These are phyloP conservation scores for Sphaerostilbella broomeana DNA, from an alignment of 2,329 filamentous ascomycete species.

Conservation along the genomic window DNA sequence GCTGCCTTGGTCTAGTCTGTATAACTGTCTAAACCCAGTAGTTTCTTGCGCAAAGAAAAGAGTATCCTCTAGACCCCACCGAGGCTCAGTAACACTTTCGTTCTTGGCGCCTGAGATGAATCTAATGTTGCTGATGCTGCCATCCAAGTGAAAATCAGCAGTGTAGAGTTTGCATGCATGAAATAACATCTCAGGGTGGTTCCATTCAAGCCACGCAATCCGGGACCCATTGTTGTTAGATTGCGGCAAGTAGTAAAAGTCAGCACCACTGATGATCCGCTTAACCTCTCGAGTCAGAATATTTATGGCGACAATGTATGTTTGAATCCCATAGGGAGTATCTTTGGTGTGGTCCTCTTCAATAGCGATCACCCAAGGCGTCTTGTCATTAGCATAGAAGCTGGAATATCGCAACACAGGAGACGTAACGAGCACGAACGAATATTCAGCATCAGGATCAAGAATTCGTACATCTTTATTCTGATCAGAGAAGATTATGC, in stretches of 20 bases:
- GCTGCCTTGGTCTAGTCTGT: slow-evolving; percentile 27
- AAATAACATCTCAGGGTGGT: slow-evolving; percentile 48
- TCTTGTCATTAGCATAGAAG: slow-evolving; percentile 35
- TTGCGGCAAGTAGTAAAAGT: slow-evolving; percentile 47
- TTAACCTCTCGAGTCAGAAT: slow-evolving; percentile 34
- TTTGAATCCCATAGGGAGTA: slow-evolving; percentile 26
- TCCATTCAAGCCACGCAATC: slow-evolving; percentile 49
- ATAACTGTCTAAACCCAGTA: slow-evolving; percentile 42
- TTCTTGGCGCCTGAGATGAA: slow-evolving; percentile 36
- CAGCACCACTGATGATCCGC: slow-evolving; percentile 36
- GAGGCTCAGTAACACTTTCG: slow-evolving; percentile 42
- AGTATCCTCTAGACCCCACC: slow-evolving; percentile 42
- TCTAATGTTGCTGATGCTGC: slow-evolving; percentile 24
- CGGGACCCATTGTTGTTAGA: slow-evolving; percentile 41
- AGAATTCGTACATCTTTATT: slow-evolving; percentile 39
- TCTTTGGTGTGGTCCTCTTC: slow-evolving; percentile 43
- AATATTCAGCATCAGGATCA: slow-evolving; percentile 29
- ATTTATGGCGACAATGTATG: slow-evolving; percentile 36
- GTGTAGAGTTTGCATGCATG: slow-evolving; percentile 38
- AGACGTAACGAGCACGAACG: slow-evolving; percentile 26
- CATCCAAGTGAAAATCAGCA: slow-evolving; percentile 34
- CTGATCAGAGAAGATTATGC: slow-evolving; percentile 41
- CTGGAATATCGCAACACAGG: slow-evolving; percentile 37
- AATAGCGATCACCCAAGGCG: slow-evolving; percentile 42
- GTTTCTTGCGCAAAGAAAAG: slow-evolving; percentile 43